These are phyloP conservation scores for Physcia stellaris DNA, from an alignment of 495 filamentous ascomycete species.

Conservation along the genomic window DNA sequence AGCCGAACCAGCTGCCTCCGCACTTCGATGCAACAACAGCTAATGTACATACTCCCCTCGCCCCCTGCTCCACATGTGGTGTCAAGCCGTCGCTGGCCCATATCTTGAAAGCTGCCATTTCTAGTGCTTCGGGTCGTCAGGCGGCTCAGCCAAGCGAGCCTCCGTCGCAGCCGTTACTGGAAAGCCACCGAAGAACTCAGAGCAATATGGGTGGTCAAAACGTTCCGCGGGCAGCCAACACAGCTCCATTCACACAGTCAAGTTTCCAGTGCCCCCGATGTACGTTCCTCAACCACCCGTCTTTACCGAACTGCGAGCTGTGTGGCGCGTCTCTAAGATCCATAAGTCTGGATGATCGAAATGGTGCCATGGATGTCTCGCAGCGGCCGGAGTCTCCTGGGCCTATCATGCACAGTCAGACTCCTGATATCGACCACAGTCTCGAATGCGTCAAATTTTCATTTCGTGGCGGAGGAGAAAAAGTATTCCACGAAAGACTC, in stretches of 20 bases:
- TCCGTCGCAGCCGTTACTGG: conserved; percentile 10
- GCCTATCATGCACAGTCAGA: conserved; percentile 37
- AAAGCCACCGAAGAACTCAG: conserved; percentile 6
- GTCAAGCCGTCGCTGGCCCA: conserved; percentile 78
- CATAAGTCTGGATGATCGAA: conserved; percentile 21
- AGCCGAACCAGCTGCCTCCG: conserved; percentile 87
- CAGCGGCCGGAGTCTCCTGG: conserved; percentile 63
- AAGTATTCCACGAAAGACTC: conserved; percentile 78
- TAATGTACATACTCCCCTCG: conserved; percentile 58
- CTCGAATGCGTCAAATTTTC: conserved; percentile 79
- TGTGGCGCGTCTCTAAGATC: conserved; percentile 68
- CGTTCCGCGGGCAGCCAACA: background rate
- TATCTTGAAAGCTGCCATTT: conserved; percentile 72
- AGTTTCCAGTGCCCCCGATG: conserved; percentile 69
- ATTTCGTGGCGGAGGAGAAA: conserved; percentile 78
- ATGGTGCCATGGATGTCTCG: conserved; percentile 20
- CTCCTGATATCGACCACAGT: conserved; percentile 35
- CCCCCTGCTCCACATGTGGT: conserved; percentile 83
- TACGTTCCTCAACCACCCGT: conserved; percentile 90
- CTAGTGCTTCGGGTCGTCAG: conserved; percentile 44
- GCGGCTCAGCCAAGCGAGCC: conserved; percentile 10
- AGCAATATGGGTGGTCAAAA: conserved; percentile 8
- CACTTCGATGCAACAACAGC: conserved; percentile 79
- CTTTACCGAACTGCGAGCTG: conserved; percentile 74
- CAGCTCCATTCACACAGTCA: conserved; percentile 14